phyloP scores from a whole-genome alignment of 306 rosid species.

The Quercus glauca region DNA sequence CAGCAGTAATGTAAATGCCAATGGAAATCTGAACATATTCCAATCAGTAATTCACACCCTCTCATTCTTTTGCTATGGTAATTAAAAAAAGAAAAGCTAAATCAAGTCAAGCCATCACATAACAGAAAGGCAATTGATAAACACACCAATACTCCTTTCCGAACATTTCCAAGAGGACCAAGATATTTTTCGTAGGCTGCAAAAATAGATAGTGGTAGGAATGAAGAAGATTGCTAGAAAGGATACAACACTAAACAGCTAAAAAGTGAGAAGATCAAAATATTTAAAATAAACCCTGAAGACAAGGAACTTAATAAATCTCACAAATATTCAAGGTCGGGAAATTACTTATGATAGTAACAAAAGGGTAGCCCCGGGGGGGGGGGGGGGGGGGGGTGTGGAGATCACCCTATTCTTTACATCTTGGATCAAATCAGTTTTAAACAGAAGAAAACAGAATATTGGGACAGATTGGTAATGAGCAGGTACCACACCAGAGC shows the following conservation, averaged over 20 bases:
- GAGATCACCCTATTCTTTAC: background rate
- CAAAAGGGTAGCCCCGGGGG: too few species aligned
- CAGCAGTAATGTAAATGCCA: background rate
- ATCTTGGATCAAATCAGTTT: background rate
- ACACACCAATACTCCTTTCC: conserved; percentile 97
- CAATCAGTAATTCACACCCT: background rate
- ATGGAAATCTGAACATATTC: conserved; percentile 10
- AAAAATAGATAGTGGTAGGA: conserved; percentile 15
- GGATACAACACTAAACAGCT: background rate
- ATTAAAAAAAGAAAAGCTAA: background rate
- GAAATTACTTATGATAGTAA: too few species aligned
- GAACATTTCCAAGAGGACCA: conserved; percentile 92
- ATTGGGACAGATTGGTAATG: background rate
- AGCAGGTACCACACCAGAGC: background rate
- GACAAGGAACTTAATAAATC: background rate
- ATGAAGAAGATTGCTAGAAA: background rate
- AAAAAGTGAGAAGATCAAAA: background rate
- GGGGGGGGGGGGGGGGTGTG: too few species aligned
- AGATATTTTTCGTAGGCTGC: conserved; percentile 83
- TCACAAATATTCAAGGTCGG: too few species aligned
- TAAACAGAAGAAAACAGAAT: background rate
- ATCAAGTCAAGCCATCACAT: conserved; percentile 9
- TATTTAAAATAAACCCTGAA: background rate
- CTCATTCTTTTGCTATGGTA: background rate
- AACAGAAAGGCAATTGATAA: conserved; percentile 20